phyloP scores from a whole-genome alignment of 495 filamentous ascomycete genomes.

The Tuber microsphaerosporum region DNA sequence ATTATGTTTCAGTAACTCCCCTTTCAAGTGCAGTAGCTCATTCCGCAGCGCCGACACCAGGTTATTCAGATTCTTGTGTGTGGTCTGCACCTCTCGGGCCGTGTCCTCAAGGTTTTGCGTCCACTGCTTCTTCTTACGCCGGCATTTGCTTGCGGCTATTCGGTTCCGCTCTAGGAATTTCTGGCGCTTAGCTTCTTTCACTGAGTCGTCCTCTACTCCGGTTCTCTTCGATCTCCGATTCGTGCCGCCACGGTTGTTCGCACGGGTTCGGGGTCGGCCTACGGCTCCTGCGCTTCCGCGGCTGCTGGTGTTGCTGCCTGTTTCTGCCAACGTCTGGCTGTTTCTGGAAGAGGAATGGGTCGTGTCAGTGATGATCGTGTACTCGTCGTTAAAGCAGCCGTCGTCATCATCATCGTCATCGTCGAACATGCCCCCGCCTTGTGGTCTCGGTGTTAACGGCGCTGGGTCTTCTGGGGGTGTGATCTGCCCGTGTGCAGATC shows the following conservation, averaged over 20 bases:
- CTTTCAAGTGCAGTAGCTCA: slow-evolving; percentile 45
- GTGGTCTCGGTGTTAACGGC: background rate
- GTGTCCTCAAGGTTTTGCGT: slow-evolving; percentile 55
- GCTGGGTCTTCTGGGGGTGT: slow-evolving; percentile 15
- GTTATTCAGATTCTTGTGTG: slow-evolving; percentile 31
- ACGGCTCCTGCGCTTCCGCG: background rate
- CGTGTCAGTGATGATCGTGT: background rate
- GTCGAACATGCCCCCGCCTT: background rate
- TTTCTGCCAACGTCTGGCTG: background rate
- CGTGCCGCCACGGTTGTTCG: background rate
- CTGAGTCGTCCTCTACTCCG: slow-evolving; percentile 2
- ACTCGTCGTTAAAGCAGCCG: background rate
- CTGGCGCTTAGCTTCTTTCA: slow-evolving; percentile 32
- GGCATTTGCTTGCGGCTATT: slow-evolving; percentile 76
- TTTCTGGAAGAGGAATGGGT: background rate
- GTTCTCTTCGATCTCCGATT: slow-evolving; percentile 17
- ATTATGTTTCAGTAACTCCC: slow-evolving; percentile 44
- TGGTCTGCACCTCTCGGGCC: slow-evolving; percentile 29
- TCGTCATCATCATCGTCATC: background rate
- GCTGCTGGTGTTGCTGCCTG: background rate
- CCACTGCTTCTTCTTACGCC: slow-evolving; percentile 78
- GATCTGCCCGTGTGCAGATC: slow-evolving; percentile 19
- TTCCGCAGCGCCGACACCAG: slow-evolving; percentile 43
- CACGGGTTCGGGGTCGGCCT: background rate
- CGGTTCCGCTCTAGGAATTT: slow-evolving; percentile 72